Percentiles rank a stretch among this genome's conserved stretches.
phyloP scores from a whole-genome alignment of 1,284 basidiomycete species.

The Meira miltonrushii region DNA sequence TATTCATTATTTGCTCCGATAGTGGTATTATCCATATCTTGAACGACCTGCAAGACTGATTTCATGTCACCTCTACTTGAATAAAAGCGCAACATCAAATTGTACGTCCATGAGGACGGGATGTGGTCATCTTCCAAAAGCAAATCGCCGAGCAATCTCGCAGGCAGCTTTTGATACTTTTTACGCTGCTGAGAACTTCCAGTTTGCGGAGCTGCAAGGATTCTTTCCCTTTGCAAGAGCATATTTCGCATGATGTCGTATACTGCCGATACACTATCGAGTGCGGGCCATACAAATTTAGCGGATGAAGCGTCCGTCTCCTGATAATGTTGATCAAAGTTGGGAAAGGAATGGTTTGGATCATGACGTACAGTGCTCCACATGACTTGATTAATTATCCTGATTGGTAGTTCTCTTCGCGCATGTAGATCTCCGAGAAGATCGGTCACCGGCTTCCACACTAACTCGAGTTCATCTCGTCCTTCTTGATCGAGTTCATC shows the following conservation, averaged over 20 bases:
- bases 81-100: background rate
- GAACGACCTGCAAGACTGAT: background rate
- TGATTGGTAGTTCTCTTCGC: background rate
- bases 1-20: background rate
- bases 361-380: background rate
- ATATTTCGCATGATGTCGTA: background rate
- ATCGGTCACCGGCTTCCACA: background rate
- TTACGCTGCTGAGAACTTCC: background rate
- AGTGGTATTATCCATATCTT: background rate
- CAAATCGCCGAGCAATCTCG: too few relatives aligned
- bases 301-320: background rate
- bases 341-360: background rate
- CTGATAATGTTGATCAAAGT: background rate
- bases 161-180: too few relatives aligned
- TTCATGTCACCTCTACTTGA: slow-evolving; percentile 2
- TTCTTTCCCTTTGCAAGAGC: background rate
- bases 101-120: background rate
- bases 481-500: too few relatives aligned
- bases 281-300: background rate
- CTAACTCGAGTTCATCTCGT: background rate
- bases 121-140: too few relatives aligned
- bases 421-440: background rate
- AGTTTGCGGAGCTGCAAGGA: background rate
- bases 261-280: background rate
- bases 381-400: background rate